phyloP scores from a whole-genome alignment of 202 grass and related monocot genomes.

The Schoenoplectus triqueter region DNA sequence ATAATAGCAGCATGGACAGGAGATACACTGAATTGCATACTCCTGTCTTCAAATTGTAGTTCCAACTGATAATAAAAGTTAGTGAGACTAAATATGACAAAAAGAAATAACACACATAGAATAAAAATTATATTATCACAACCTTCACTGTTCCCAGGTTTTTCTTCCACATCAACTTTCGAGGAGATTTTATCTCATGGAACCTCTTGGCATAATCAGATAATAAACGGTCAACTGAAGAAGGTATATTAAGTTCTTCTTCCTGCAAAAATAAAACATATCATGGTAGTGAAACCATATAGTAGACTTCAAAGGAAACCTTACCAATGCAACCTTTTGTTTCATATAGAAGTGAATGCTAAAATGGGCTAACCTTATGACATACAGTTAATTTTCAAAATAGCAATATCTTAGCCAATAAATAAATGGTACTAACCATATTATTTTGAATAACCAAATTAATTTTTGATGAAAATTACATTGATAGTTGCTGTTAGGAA shows the following conservation, averaged over 20 bases:
- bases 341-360: neutral
- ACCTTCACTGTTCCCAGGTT: slow-evolving; percentile 98
- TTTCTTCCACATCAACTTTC: slow-evolving; percentile 95
- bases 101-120: slow-evolving; percentile 35
- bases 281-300: slow-evolving; percentile 43
- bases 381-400: neutral
- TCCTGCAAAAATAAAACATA: slow-evolving; percentile 52
- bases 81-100: slow-evolving; percentile 24
- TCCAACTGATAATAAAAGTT: slow-evolving; percentile 64
- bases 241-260: slow-evolving; percentile 74
- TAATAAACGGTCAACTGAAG: slow-evolving; percentile 76
- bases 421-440: slow-evolving; percentile 10
- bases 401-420: slow-evolving; percentile 15
- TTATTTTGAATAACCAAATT: slow-evolving; percentile 34
- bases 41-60: slow-evolving; percentile 88
- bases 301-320: slow-evolving; percentile 26
- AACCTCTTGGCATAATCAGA: slow-evolving; percentile 93
- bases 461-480: slow-evolving; percentile 2
- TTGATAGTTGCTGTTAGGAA: neutral
- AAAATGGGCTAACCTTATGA: neutral
- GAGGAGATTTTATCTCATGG: slow-evolving; percentile 96
- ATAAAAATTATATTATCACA: slow-evolving; percentile 38
- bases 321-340: slow-evolving; percentile 3
- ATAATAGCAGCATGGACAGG: slow-evolving; percentile 96
- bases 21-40: slow-evolving; percentile 87